Evolutionary conservation across 2,329 filamentous ascomycete species (phyloP).

Genomic region (Colletotrichum sublineola): DNA sequence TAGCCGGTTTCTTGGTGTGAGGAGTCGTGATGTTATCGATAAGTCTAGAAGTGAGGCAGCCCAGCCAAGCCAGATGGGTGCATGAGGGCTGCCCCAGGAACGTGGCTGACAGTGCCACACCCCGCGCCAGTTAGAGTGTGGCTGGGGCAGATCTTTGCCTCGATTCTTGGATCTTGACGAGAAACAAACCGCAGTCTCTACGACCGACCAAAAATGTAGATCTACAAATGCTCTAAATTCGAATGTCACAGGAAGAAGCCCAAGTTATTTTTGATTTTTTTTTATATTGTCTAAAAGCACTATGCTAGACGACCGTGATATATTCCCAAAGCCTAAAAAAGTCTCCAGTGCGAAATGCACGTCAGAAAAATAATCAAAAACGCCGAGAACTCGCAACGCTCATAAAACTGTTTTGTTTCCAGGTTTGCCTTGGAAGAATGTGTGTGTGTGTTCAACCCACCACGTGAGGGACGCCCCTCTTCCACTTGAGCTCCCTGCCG

Average conservation of each 20-base stretch:
- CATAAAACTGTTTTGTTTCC: not conserved
- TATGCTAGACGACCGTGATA: not conserved
- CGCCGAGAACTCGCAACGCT: not conserved
- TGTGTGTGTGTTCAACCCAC: constrained; percentile 22
- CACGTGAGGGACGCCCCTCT: constrained; percentile 40
- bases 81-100: too few species aligned
- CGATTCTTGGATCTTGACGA: too few species aligned
- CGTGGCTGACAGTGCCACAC: too few species aligned
- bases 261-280: not conserved
- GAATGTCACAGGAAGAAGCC: not conserved
- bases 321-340: not conserved
- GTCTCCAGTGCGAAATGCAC: not conserved
- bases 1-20: too few species aligned
- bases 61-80: too few species aligned
- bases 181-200: too few species aligned
- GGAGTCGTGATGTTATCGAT: too few species aligned
- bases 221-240: too few species aligned
- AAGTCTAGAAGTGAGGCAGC: too few species aligned
- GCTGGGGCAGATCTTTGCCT: too few species aligned
- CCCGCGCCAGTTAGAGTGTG: too few species aligned
- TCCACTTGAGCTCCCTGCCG: constrained; percentile 43
- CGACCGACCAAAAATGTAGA: too few species aligned
- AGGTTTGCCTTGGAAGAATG: not conserved
- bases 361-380: not conserved
- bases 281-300: not conserved